Percentiles rank a stretch among this genome's conserved stretches.
These are phyloP conservation scores for Suhomyces faveliae DNA, from an alignment of 805 yeast genomes.

Conservation along the genomic window DNA sequence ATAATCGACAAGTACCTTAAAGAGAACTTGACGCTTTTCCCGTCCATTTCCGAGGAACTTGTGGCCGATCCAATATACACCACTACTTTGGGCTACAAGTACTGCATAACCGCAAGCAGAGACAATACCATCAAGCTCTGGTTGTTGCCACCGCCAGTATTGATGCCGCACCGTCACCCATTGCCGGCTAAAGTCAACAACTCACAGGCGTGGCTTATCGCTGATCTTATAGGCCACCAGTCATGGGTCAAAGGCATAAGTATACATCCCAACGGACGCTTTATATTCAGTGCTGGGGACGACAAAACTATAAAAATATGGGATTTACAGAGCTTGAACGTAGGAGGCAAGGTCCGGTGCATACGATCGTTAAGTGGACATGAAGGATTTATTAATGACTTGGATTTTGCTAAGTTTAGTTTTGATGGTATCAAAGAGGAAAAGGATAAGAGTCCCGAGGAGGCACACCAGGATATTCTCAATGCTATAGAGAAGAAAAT, in stretches of 20 bases:
- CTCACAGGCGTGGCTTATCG: slow-evolving; percentile 59
- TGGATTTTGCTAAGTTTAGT: slow-evolving; percentile 52
- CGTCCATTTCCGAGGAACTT: slow-evolving; percentile 33
- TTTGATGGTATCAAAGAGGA: slow-evolving; percentile 13
- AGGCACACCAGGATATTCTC: slow-evolving; percentile 23
- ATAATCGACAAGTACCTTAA: slow-evolving; percentile 47
- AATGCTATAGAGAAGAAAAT: slow-evolving; percentile 43
- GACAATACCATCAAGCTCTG: slow-evolving; percentile 75
- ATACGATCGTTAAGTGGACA: slow-evolving; percentile 57
- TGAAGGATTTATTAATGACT: slow-evolving; percentile 70
- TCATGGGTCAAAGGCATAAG: slow-evolving; percentile 79
- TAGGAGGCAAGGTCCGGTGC: slow-evolving; percentile 44
- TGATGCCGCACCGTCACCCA: slow-evolving; percentile 55
- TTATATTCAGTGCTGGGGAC: slow-evolving; percentile 70
- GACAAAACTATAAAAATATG: slow-evolving; percentile 75
- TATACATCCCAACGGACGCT: slow-evolving; percentile 75
- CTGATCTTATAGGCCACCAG: slow-evolving; percentile 68
- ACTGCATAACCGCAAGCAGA: slow-evolving; percentile 75
- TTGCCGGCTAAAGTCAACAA: slow-evolving; percentile 50
- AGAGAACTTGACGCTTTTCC: slow-evolving; percentile 28
- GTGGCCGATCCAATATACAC: slow-evolving; percentile 26
- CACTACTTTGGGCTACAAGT: slow-evolving; percentile 55
- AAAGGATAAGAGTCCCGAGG: slow-evolving; percentile 15
- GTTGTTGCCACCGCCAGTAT: slow-evolving; percentile 67
- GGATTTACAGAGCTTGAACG: slow-evolving; percentile 53